phyloP scores from a whole-genome alignment of 306 rosid genomes.

The Arachis hypogaea region DNA sequence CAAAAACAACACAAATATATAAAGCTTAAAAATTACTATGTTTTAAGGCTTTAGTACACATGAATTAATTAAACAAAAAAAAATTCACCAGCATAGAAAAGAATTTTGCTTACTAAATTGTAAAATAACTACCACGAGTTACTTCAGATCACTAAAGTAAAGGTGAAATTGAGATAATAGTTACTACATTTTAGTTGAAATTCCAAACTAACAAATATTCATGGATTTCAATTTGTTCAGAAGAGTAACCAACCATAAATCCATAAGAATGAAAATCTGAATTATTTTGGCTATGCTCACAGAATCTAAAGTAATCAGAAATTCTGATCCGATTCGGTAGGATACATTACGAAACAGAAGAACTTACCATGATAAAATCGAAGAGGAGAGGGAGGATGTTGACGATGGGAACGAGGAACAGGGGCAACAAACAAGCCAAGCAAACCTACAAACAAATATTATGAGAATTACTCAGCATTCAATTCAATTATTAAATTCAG shows the following conservation, averaged over 20 bases:
- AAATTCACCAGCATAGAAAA: too few relatives aligned
- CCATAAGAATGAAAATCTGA: background rate
- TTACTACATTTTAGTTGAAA: too few relatives aligned
- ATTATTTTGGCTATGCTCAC: background rate
- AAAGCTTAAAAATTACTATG: background rate
- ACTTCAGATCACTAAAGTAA: too few relatives aligned
- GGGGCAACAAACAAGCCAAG: conserved; percentile 50
- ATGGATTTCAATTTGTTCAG: background rate
- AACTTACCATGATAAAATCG: conserved; percentile 35
- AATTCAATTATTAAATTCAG: background rate
- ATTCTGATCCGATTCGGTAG: background rate
- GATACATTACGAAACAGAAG: background rate
- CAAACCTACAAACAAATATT: conserved; percentile 36
- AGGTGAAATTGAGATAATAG: too few relatives aligned
- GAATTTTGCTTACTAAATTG: too few relatives aligned
- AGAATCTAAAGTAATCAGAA: background rate
- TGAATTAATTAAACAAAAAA: too few relatives aligned
- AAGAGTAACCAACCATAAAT: background rate
- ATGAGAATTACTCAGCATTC: background rate
- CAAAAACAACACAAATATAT: background rate
- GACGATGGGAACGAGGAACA: conserved; percentile 47
- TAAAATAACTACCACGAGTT: too few relatives aligned
- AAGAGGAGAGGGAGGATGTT: conserved; percentile 48
- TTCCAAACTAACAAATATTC: too few relatives aligned
- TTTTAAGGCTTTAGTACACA: too few relatives aligned